These are phyloP conservation scores for Penicillium nucicola DNA, from an alignment of 495 filamentous ascomycete genomes.

Conservation along the genomic window DNA sequence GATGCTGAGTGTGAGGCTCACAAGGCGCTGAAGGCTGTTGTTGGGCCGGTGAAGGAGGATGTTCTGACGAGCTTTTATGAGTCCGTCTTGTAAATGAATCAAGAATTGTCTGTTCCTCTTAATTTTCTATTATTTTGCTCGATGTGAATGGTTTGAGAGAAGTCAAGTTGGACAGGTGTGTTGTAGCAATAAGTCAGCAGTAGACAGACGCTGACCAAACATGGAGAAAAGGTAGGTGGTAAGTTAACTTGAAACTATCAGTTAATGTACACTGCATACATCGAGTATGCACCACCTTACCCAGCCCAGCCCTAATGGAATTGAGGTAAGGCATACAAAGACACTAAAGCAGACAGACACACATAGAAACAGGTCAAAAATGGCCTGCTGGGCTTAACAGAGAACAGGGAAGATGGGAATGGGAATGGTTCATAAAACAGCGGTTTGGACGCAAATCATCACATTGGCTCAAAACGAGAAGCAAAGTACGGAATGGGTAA, in stretches of 20 bases:
- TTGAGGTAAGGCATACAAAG: background rate
- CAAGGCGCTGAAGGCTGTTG: conserved; percentile 52
- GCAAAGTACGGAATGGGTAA: background rate
- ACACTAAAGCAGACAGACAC: background rate
- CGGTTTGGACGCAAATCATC: conserved; percentile 5
- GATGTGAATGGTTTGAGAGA: too few relatives aligned
- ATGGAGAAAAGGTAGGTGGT: background rate
- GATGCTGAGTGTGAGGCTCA: conserved; percentile 64
- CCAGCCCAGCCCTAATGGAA: too few relatives aligned
- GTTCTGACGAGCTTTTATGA: conserved; percentile 51
- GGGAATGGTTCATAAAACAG: background rate
- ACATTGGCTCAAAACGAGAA: conserved; percentile 1
- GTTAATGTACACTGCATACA: conserved; percentile 31
- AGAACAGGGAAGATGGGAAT: background rate
- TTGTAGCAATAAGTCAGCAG: too few relatives aligned
- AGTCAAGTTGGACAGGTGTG: background rate
- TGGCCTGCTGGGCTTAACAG: conserved; percentile 5
- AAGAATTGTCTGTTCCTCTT: background rate
- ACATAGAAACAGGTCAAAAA: conserved; percentile 12
- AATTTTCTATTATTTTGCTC: background rate
- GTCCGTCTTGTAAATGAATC: conserved; percentile 30
- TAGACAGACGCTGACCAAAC: background rate
- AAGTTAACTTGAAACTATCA: conserved; percentile 22
- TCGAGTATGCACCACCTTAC: conserved; percentile 10
- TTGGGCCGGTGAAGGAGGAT: conserved; percentile 33